Base-by-base conservation (phyloP, 345 rosid species). In the Toxicodendron radicans region DNA sequence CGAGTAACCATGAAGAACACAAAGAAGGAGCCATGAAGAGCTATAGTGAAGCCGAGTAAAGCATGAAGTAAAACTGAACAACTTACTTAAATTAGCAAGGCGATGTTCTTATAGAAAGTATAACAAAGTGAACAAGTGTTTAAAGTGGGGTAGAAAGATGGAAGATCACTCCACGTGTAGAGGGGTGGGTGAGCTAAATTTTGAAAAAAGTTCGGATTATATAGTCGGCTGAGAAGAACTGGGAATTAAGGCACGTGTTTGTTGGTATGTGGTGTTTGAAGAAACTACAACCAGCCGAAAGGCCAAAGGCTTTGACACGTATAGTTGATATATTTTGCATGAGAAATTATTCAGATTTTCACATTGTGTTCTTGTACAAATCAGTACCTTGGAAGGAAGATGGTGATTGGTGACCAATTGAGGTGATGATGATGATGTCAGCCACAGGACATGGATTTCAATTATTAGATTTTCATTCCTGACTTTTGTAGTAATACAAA, bases 101-200 rank as follows among this genome's bases (percentile, higher is more conserved):
- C 52, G 51, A 30, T 75, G 75, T 70, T 79, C 83, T 76, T 76
- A 67, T 76, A 70, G 70, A 45, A 60, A 52, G 58, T 23, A 21
- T 60, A 65, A 20, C 16, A 65, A 80, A 46, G 53, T 24, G 11
- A 58, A 33, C 68, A 64, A 64, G 65, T 68, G 65, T 70, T 24
- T 63, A 41, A 43, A 2, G 61, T 8, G 9, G 71, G 66, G 79
- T 71, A 61, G 60, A 71, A 60, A 52, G 64, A 1, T 6, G 32
- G 9, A 30, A 70, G 68, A 61, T 14, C 51, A 32, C 52, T 74
- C 71, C 88, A 87, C 84, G 86, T 86, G 79, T 75, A 66, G 64
- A 51, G 58, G 66, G 85, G 85, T 89, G 68, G 97, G 85, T 92
- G 88, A 92, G 74, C 97, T 85, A 92, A 21, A 84, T 80, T 78